Evolutionary conservation across 2,329 filamentous ascomycete genomes (phyloP).

Genomic region (Colletotrichum truncatum): DNA sequence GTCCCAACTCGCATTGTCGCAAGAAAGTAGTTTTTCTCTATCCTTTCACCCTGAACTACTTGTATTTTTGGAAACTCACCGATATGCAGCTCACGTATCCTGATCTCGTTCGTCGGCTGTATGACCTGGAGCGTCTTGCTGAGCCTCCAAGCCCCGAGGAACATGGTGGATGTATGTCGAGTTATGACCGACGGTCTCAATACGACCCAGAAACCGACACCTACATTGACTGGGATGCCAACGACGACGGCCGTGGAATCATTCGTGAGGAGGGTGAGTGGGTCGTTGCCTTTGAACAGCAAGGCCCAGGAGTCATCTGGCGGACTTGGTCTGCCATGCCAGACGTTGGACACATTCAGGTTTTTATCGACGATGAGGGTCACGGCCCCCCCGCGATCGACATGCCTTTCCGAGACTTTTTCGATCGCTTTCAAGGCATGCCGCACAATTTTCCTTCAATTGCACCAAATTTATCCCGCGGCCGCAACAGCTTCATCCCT

Average conservation of each 20-base stretch:
- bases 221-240: slow-evolving; percentile 29
- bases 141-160: slow-evolving; percentile 10
- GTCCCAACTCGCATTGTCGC: neutral
- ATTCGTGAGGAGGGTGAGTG: slow-evolving; percentile 22
- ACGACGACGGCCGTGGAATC: slow-evolving; percentile 21
- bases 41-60: neutral
- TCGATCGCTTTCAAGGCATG: slow-evolving; percentile 26
- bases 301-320: slow-evolving; percentile 26
- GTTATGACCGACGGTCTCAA: slow-evolving; percentile 25
- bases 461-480: slow-evolving; percentile 15
- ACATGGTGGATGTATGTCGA: slow-evolving; percentile 26
- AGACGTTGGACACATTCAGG: slow-evolving; percentile 12
- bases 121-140: slow-evolving; percentile 25
- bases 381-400: slow-evolving; percentile 4
- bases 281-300: slow-evolving; percentile 23
- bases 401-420: slow-evolving; percentile 20
- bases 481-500: slow-evolving; percentile 24
- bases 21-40: too few species aligned
- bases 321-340: slow-evolving; percentile 26
- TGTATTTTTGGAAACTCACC: neutral
- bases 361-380: slow-evolving; percentile 15
- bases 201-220: slow-evolving; percentile 20
- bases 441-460: slow-evolving; percentile 24
- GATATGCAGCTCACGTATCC: slow-evolving; percentile 18
- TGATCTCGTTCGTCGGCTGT: slow-evolving; percentile 20